Base-by-base conservation (phyloP, 768 basidiomycete genomes). In the Lentinula aciculospora region DNA sequence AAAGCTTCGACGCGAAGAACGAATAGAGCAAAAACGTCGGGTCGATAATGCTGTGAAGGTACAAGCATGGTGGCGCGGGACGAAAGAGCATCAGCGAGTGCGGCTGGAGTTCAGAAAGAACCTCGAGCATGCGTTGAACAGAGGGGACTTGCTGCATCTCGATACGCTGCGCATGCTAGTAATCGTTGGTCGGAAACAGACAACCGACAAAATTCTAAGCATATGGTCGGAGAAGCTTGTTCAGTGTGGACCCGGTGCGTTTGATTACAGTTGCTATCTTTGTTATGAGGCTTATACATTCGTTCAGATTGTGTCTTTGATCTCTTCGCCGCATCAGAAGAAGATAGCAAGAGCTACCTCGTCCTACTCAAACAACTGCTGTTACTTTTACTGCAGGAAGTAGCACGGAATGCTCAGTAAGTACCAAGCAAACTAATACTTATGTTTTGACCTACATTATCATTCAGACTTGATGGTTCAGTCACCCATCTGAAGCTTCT, bases 51-150 rank as follows among this genome's bases (percentile, higher is more conserved):
- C 88, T 0, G 65, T 76, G 4, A 74, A 70, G 53, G 76, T 94
- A 25, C 91, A 92, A 65, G 78, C 82, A 17, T 87, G 81, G 82
- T 92, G 86, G 83, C 72, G 86, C 5, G 85, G 84, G 4, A 63
- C 72, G 4, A 63, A 64, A 31, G 79, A 81, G 53, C 73, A 71
- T 3, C 70, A 70, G 48, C 64, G 56, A 8, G 75, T 78, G 12
- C 76, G 79, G 63, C 64, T 59, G 36, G 68, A 78, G n/a, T 64
- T 92, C 67, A 71, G 77, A 53, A 63, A 51, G 28, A 58, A 68
- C 8, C 88, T 90, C 62, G 77, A 80, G 59, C 63, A 69, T 2
- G 82, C 88, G 66, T 68, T 83, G 3, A 21, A 57, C 23, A 47
- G 25, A 34, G 56, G 46, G 7, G 36, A 42, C 12, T 15, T 48